Evolutionary conservation across 1,284 basidiomycete genomes (phyloP).

Genomic region (Heimioporus retisporus): DNA sequence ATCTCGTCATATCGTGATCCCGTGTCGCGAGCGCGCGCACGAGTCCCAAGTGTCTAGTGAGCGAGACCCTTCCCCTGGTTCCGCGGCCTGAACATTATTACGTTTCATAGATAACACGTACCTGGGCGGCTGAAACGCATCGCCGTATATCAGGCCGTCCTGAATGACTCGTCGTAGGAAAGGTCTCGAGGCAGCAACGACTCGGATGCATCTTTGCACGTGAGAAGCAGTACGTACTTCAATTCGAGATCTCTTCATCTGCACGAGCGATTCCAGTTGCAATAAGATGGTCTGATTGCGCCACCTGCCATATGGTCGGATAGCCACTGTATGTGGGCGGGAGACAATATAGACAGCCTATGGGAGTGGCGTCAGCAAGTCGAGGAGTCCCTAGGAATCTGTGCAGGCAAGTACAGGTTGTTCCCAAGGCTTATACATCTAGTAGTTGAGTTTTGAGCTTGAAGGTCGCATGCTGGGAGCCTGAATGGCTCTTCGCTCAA

Average conservation of each 20-base stretch:
- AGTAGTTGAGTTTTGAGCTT: too few species aligned
- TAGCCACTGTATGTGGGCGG: too few species aligned
- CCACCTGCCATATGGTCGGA: not conserved
- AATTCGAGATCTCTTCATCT: too few species aligned
- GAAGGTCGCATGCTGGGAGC: not conserved
- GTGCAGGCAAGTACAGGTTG: constrained; percentile 15
- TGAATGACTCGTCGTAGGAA: not conserved
- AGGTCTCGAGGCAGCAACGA: not conserved
- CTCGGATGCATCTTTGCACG: not conserved
- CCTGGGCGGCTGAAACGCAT: not conserved
- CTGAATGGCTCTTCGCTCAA: too few species aligned
- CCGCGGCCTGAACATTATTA: not conserved
- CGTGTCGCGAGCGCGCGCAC: too few species aligned
- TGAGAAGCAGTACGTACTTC: not conserved
- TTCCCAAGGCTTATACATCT: too few species aligned
- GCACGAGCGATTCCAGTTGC: too few species aligned
- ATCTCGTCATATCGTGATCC: not conserved
- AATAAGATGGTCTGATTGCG: not conserved
- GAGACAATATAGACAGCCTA: not conserved
- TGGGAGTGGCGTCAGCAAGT: constrained; percentile 16
- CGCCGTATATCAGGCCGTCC: not conserved
- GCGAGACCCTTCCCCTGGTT: not conserved
- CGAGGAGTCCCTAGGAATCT: not conserved
- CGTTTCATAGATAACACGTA: not conserved
- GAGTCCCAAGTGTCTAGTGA: too few species aligned